Evolutionary conservation across 2,329 filamentous ascomycete species (phyloP), one percentile per base, ranked within the genome.

Genomic region (Xylaria sp.): DNA sequence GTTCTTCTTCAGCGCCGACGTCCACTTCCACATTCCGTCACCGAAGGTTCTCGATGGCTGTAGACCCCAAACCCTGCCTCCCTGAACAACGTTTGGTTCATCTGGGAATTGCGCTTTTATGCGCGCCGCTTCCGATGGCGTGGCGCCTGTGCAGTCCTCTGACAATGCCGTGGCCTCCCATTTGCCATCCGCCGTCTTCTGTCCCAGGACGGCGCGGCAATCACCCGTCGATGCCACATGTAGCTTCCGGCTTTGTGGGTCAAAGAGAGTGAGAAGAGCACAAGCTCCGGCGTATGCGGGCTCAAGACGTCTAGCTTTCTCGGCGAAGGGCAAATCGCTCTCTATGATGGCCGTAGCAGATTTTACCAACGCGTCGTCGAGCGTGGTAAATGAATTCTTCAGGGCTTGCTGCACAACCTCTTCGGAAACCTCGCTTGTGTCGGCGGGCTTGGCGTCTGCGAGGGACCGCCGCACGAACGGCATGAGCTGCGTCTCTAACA

Each of bases 11-110:
- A 87, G 78, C 2, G 85, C 82, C 15, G 84, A 75, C 3, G 86
- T 77, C 88, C 89, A 92, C 77, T 93, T 93, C 88, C 89, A 92
- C 67, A 86, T 83, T 60, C 86, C 83, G 75, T 93, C 90, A 18
- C 91, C 91, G 75, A 93, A 92, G 0, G 89, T 90, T 5, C 91
- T 84, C 0, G 90, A 89, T 0, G 91, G 84, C 48, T 82, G 81
- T 49, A 89, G 84, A 0, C 91, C 90, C 67, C 91, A 82, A 0
- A 92, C 78, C 0, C 91, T 85, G 0, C 90, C 90, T 18, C 83
- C 80, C 67, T 84, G 82, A 2, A 92, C 82, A 12, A 89, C 83
- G 9, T 85, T 80, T 20, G 85, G 81, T 78, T 92, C 90, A 49
- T 86, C 86, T 0, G 90, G 91, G 76, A 93, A 91, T 59, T 87